Percentiles rank a stretch among this genome's conserved stretches.
These are phyloP conservation scores for Hortiboletus rubellus DNA, from an alignment of 1,284 basidiomycete species.

Conservation along the genomic window DNA sequence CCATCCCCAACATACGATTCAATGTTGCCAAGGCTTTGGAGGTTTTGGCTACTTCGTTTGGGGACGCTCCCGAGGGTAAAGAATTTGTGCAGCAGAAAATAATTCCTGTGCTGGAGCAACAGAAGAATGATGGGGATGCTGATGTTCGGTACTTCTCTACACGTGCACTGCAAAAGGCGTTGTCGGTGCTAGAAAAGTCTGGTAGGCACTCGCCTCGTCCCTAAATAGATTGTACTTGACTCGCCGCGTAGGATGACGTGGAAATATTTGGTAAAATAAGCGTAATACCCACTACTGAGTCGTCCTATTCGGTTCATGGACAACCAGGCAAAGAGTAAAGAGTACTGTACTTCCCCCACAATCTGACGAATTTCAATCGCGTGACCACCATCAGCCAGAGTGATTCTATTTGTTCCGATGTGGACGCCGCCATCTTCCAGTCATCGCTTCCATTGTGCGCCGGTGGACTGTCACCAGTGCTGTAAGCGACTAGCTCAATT, in stretches of 20 bases:
- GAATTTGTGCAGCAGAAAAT: slow-evolving; percentile 76
- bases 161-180: slow-evolving; percentile 65
- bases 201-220: slow-evolving; percentile 18
- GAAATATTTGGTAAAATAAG: slow-evolving; percentile 23
- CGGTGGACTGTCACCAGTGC: no score
- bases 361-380: slow-evolving; percentile 27
- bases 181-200: slow-evolving; percentile 31
- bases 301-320: slow-evolving; percentile 21
- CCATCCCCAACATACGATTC: slow-evolving; percentile 99
- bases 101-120: slow-evolving; percentile 80
- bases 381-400: slow-evolving; percentile 5
- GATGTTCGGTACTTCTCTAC: slow-evolving; percentile 91
- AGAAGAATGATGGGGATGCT: slow-evolving; percentile 90
- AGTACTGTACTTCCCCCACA: slow-evolving; percentile 35
- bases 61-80: slow-evolving; percentile 66
- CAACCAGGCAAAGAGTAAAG: slow-evolving; percentile 30
- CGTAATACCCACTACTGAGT: slow-evolving; percentile 31
- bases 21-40: slow-evolving; percentile 97
- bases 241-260: slow-evolving; percentile 21
- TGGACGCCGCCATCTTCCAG: neutral
- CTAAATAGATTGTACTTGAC: neutral
- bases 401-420: neutral
- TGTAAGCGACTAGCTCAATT: slow-evolving; percentile 2
- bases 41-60: slow-evolving; percentile 76
- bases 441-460: neutral